A percentile compares a stretch with the other conserved stretches of the same genome.
phyloP scores from a whole-genome alignment of 2,329 filamentous ascomycete genomes.

The Pseudonectria foliicola region DNA sequence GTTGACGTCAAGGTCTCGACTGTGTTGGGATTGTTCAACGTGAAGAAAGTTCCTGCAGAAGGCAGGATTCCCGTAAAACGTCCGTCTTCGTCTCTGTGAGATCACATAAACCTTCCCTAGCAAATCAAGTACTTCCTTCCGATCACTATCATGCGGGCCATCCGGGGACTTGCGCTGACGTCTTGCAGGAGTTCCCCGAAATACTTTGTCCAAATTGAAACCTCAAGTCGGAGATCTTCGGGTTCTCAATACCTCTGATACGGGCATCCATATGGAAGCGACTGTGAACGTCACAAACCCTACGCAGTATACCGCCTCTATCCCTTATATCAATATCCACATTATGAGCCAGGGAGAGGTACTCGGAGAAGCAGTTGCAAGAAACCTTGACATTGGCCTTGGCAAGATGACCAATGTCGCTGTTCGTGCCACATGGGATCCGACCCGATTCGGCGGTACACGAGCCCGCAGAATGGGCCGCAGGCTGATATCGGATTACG shows the following conservation, averaged over 20 bases:
- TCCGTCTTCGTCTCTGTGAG: slow-evolving; percentile 57
- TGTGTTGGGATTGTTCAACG: slow-evolving; percentile 68
- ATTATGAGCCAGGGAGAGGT: slow-evolving; percentile 65
- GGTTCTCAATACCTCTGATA: slow-evolving; percentile 64
- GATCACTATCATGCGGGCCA: slow-evolving; percentile 18
- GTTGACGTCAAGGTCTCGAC: slow-evolving; percentile 82
- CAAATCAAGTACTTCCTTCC: slow-evolving; percentile 24
- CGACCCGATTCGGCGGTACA: slow-evolving; percentile 52
- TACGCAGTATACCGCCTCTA: slow-evolving; percentile 70
- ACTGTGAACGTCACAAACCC: slow-evolving; percentile 83
- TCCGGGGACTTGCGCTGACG: slow-evolving; percentile 26
- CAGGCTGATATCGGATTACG: slow-evolving; percentile 73
- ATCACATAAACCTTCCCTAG: slow-evolving; percentile 13
- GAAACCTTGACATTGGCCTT: slow-evolving; percentile 53
- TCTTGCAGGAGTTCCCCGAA: slow-evolving; percentile 50
- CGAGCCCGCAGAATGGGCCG: slow-evolving; percentile 55
- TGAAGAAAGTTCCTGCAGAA: slow-evolving; percentile 79
- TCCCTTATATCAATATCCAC: slow-evolving; percentile 77
- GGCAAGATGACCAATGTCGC: slow-evolving; percentile 67
- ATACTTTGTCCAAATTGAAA: slow-evolving; percentile 38
- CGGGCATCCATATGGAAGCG: slow-evolving; percentile 64
- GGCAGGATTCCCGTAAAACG: slow-evolving; percentile 87
- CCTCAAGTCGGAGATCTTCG: slow-evolving; percentile 65
- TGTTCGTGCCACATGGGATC: slow-evolving; percentile 69
- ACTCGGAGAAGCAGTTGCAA: slow-evolving; percentile 66